phyloP scores from a whole-genome alignment of 495 filamentous ascomycete genomes.

The Aspergillus olivimuriae region DNA sequence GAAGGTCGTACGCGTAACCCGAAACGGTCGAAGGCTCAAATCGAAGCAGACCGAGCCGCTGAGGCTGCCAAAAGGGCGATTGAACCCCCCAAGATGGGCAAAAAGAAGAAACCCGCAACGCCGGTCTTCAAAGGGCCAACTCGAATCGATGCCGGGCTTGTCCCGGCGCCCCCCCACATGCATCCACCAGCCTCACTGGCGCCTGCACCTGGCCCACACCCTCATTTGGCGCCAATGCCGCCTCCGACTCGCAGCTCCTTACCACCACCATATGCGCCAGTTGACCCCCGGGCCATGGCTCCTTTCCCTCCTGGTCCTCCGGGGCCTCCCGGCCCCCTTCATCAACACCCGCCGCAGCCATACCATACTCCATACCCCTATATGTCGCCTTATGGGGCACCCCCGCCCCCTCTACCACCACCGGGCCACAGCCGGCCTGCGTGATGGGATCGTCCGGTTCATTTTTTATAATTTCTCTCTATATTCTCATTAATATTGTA shows the following conservation, averaged over 20 bases:
- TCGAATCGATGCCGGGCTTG: slow-evolving; percentile 13
- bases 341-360: slow-evolving; percentile 14
- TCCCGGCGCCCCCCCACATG: slow-evolving; percentile 12
- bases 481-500: background rate
- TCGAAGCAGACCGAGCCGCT: slow-evolving; percentile 33
- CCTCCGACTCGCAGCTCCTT: slow-evolving; percentile 10
- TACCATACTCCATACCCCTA: slow-evolving; percentile 24
- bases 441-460: background rate
- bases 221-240: slow-evolving; percentile 15
- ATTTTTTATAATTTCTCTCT: background rate
- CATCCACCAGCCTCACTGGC: slow-evolving; percentile 13
- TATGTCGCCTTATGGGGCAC: slow-evolving; percentile 13
- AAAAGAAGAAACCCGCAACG: slow-evolving; percentile 15
- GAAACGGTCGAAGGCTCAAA: slow-evolving; percentile 43
- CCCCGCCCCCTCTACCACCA: slow-evolving; percentile 9
- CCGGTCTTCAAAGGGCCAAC: slow-evolving; percentile 5
- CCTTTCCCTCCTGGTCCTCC: slow-evolving; percentile 14
- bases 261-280: slow-evolving; percentile 12
- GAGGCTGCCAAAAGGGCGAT: slow-evolving; percentile 20
- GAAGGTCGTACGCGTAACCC: slow-evolving; percentile 40
- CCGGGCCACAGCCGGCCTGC: slow-evolving; percentile 15
- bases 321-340: slow-evolving; percentile 12
- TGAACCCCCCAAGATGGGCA: slow-evolving; percentile 21
- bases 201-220: slow-evolving; percentile 13
- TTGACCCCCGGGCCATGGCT: slow-evolving; percentile 16